Percentiles rank a stretch among this genome's conserved stretches.
Evolutionary conservation across 768 basidiomycete genomes (phyloP).

Genomic region (Russula virescens): DNA sequence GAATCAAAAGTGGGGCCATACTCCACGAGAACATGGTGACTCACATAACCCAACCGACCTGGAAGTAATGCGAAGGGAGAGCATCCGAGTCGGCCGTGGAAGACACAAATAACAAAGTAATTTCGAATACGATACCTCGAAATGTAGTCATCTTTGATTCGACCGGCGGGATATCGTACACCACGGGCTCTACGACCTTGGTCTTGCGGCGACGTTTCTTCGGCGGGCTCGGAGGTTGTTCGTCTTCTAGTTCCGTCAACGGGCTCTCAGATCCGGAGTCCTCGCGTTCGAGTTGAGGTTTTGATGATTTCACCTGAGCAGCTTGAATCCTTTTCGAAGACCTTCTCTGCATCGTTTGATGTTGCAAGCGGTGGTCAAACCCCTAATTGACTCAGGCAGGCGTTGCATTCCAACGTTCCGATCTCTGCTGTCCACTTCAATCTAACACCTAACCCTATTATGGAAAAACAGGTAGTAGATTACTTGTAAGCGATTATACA

Average conservation of each 20-base stretch:
- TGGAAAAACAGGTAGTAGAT: too few relatives aligned
- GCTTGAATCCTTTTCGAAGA: neutral
- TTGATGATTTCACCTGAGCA: neutral
- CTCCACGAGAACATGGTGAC: neutral
- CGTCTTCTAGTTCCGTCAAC: slow-evolving; percentile 23
- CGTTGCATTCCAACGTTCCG: neutral
- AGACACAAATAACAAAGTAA: too few relatives aligned
- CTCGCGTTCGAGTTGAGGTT: neutral
- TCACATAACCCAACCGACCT: slow-evolving; percentile 23
- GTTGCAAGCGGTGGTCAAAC: neutral
- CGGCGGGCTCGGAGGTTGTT: neutral
- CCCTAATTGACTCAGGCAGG: neutral
- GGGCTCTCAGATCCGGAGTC: slow-evolving; percentile 19
- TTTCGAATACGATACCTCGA: slow-evolving; percentile 41
- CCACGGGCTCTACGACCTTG: slow-evolving; percentile 41
- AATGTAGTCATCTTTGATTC: slow-evolving; percentile 62
- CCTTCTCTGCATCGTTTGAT: neutral
- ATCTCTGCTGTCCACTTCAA: neutral
- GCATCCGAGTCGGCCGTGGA: neutral
- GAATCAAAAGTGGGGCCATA: neutral
- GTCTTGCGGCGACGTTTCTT: slow-evolving; percentile 31
- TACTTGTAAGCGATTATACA: neutral
- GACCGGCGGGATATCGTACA: slow-evolving; percentile 68
- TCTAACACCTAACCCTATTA: neutral
- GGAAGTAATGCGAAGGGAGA: too few relatives aligned